Conservation (phyloP, 192 early-diverging fungal genomes). For the Jimgerdemannia flammicorona region DNA sequence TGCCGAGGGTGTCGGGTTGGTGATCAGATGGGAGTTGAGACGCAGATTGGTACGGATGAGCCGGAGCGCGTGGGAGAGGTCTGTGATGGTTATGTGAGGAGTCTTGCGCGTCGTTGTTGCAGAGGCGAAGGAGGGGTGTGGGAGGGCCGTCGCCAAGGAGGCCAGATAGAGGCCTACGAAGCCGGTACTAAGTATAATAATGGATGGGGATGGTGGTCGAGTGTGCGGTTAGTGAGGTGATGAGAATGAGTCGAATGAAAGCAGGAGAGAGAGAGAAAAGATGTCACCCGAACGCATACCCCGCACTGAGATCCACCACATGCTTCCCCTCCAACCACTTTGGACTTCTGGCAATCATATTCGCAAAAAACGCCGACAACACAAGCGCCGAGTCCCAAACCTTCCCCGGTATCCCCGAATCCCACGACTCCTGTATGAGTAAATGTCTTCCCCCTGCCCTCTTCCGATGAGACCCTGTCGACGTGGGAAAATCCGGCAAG, state of each 20-base stretch:
- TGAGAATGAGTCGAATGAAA: neutral
- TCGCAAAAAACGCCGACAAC: slow-evolving; percentile 30
- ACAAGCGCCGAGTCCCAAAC: slow-evolving; percentile 49
- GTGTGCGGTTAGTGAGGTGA: neutral
- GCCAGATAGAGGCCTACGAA: slow-evolving; percentile 38
- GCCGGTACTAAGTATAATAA: slow-evolving; percentile 5
- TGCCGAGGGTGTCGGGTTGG: neutral
- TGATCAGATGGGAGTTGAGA: slow-evolving; percentile 15
- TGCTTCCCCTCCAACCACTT: slow-evolving; percentile 29
- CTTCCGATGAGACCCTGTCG: too few species aligned
- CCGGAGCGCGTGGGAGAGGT: slow-evolving; percentile 35
- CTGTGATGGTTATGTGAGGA: slow-evolving; percentile 30
- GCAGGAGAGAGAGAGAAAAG: neutral
- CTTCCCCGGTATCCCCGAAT: slow-evolving; percentile 41
- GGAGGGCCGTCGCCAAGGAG: slow-evolving; percentile 11
- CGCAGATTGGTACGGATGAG: slow-evolving; percentile 36
- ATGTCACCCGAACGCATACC: slow-evolving; percentile 14
- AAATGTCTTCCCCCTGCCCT: neutral
- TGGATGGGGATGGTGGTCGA: neutral
- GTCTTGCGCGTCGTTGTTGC: neutral
- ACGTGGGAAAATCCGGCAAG: neutral
- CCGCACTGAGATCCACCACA: slow-evolving; percentile 45
- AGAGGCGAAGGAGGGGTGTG: neutral
- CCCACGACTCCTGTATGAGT: slow-evolving; percentile 34
- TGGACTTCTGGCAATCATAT: slow-evolving; percentile 5